Evolutionary conservation across 2,329 filamentous ascomycete species (phyloP), one percentile per base, ranked within the genome.

Genomic region (Dothideomycetidae sp.): DNA sequence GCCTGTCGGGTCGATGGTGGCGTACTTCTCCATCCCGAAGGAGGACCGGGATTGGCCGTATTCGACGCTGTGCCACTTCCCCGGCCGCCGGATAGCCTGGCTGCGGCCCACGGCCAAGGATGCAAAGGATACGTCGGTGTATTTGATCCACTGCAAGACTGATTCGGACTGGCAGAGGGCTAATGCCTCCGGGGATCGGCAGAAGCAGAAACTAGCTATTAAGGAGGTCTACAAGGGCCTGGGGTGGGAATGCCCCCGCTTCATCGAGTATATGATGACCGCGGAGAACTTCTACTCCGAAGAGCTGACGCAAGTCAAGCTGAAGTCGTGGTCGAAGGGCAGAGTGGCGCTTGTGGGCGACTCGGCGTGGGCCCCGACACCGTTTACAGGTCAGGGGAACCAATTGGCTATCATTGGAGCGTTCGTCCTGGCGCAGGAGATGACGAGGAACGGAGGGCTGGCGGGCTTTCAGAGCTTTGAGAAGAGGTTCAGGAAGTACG

Each of bases 231-330:
- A 39, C 31, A 36, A 30, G 3, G 40, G 44, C 31, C 31, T 44
- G 4, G 40, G 37, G 10, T 40, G 46, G n/a, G 31, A 43, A 14
- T 35, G 16, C 9, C 42, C 40, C 12, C 37, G 43, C 13, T 33
- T 61, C 2, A 33, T 66, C 0, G 42, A 53, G 5, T 60, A 48
- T 2, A 61, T 68, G 59, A 47, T 54, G 17, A 48, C 46, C 1
- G 48, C 56, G 0, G 46, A 59, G 0, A 58, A 67, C 38, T 67
- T 64, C 44, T 68, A 67, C 46, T 60, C 57, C 41, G 55, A 62
- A 18, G 54, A 59, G 12, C 47, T 60, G n/a, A 57, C 52, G 4
- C 56, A 61, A 32, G 52, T 63, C 31, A 56, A 54, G 31, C 51
- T 62, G 43, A 43, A 52, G 2, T 36, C 44, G 2, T 61, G 56